phyloP scores from a whole-genome alignment of 441 rosid species.

The Adansonia grandidieri region DNA sequence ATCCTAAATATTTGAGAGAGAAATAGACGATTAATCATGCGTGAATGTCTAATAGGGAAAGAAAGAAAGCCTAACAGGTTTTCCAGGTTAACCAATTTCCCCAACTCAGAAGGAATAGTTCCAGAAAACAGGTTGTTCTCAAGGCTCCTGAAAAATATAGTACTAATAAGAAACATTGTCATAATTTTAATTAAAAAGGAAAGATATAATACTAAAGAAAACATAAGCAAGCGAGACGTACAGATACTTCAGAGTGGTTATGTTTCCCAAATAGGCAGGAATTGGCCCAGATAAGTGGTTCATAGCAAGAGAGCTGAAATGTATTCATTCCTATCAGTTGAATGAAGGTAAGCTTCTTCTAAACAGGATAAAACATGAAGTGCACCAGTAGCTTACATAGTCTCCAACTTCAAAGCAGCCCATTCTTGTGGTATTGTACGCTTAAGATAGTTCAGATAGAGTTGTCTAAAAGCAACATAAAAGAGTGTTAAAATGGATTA shows the following conservation, averaged over 20 bases:
- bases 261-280: constrained; percentile 42
- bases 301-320: constrained; percentile 38
- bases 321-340: not conserved
- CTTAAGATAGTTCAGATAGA: constrained; percentile 41
- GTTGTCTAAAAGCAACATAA: constrained; percentile 28
- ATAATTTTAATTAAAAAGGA: not conserved
- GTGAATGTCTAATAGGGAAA: not conserved
- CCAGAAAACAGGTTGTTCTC: constrained; percentile 53
- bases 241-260: constrained; percentile 43
- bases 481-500: not conserved
- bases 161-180: not conserved
- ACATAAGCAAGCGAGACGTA: constrained; percentile 21
- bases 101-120: constrained; percentile 48
- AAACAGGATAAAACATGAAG: not conserved
- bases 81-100: constrained; percentile 46
- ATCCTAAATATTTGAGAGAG: constrained; percentile 1
- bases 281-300: constrained; percentile 48
- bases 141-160: constrained; percentile 38
- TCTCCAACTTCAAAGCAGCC: constrained; percentile 40
- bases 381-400: constrained; percentile 39
- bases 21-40: constrained; percentile 3
- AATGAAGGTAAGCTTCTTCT: not conserved
- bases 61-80: constrained; percentile 38
- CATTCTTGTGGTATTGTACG: constrained; percentile 49
- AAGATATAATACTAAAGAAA: not conserved